Conservation (phyloP, 2,329 filamentous ascomycete genomes). For the Colletotrichum horii region DNA sequence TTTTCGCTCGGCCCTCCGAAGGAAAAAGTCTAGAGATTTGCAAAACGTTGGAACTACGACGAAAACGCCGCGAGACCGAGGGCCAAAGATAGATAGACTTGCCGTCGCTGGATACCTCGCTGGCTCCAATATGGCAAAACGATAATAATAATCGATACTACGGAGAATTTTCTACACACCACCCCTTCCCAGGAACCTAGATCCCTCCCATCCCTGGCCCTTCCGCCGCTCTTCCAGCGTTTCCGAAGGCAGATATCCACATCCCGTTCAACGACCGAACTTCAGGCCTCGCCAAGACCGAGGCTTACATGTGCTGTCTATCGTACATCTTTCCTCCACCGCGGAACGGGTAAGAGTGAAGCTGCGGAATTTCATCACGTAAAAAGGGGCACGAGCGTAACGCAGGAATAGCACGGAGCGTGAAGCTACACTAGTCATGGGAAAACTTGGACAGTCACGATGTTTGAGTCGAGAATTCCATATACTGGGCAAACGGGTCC, state of each 20-base stretch:
- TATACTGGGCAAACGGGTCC: neutral
- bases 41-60: neutral
- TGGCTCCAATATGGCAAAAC: neutral
- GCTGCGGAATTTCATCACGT: neutral
- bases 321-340: neutral
- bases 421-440: neutral
- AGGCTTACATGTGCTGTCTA: neutral
- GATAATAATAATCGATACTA: neutral
- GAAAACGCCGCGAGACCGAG: neutral
- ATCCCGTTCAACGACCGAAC: neutral
- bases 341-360: neutral
- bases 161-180: neutral
- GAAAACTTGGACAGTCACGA: neutral
- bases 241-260: neutral
- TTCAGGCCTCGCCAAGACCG: slow-evolving; percentile 16
- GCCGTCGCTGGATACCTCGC: neutral
- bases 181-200: neutral
- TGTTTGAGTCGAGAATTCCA: neutral
- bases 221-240: neutral
- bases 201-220: neutral
- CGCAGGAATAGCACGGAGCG: neutral
- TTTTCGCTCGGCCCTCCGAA: neutral
- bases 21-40: neutral
- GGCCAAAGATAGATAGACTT: neutral
- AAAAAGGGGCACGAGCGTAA: neutral